Percentiles rank a stretch among this genome's conserved stretches.
Conservation (phyloP, 768 basidiomycete genomes). For the Pisolithus albus region DNA sequence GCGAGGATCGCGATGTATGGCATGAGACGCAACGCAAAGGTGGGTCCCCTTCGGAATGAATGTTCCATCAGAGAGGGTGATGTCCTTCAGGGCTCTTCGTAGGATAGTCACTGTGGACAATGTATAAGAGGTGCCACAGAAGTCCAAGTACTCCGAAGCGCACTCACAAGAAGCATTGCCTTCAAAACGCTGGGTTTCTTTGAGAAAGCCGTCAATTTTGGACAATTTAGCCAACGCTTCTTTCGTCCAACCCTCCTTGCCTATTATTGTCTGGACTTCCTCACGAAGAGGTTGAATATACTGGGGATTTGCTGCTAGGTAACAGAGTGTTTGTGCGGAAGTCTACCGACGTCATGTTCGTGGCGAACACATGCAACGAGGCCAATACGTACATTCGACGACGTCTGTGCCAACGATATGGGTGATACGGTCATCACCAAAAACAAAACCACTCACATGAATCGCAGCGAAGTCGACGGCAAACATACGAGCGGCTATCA, state of each 20-base stretch:
- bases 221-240: constrained; percentile 22
- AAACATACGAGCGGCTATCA: background rate
- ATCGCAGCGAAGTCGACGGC: constrained; percentile 1
- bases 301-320: constrained; percentile 31
- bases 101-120: constrained; percentile 16
- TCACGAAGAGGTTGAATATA: constrained; percentile 30
- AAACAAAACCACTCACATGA: constrained; percentile 10
- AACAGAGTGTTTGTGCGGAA: constrained; percentile 29
- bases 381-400: background rate
- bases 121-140: too few relatives aligned
- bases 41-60: constrained; percentile 29
- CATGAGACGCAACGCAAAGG: constrained; percentile 17
- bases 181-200: constrained; percentile 28
- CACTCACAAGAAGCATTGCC: constrained; percentile 12
- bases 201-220: constrained; percentile 37
- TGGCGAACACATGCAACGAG: background rate
- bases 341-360: constrained; percentile 11
- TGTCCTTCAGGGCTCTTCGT: constrained; percentile 27
- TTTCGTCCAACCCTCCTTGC: constrained; percentile 1
- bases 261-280: constrained; percentile 28
- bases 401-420: background rate
- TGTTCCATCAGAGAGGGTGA: constrained; percentile 34
- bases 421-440: background rate
- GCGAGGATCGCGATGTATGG: constrained; percentile 13
- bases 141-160: too few relatives aligned